phyloP scores from a whole-genome alignment of 768 basidiomycete genomes.

The Kwoniella heveanensis region DNA sequence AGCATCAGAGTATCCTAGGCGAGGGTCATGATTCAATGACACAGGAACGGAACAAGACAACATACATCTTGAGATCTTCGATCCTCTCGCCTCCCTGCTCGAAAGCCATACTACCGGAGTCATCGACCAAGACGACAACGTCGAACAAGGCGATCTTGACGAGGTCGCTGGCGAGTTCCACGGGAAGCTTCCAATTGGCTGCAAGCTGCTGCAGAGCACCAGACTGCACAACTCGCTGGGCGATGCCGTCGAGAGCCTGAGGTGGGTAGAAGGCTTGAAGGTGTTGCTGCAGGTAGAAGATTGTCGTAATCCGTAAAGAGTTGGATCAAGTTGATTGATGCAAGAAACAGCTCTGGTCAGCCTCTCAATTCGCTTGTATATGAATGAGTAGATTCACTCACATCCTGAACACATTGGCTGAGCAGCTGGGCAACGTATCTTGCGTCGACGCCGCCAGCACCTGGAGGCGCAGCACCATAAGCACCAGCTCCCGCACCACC shows the following conservation, averaged over 20 bases:
- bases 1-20: slow-evolving; percentile 6
- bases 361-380: too few relatives aligned
- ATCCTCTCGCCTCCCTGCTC: slow-evolving; percentile 58
- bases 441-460: slow-evolving; percentile 30
- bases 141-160: slow-evolving; percentile 56
- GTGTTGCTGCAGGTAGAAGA: slow-evolving; percentile 49
- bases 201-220: slow-evolving; percentile 53
- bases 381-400: slow-evolving; percentile 15
- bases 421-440: slow-evolving; percentile 36
- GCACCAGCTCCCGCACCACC: slow-evolving; percentile 1
- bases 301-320: too few relatives aligned
- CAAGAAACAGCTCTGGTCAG: too few relatives aligned
- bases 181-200: slow-evolving; percentile 54
- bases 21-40: too few relatives aligned
- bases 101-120: slow-evolving; percentile 53
- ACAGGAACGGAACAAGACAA: too few relatives aligned
- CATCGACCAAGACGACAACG: slow-evolving; percentile 51
- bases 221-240: slow-evolving; percentile 51
- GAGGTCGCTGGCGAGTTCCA: slow-evolving; percentile 57
- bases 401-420: slow-evolving; percentile 44
- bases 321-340: too few relatives aligned
- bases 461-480: slow-evolving; percentile 16
- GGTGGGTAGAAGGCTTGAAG: slow-evolving; percentile 57
- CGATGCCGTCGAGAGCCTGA: slow-evolving; percentile 53
- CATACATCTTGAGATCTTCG: slow-evolving; percentile 57